phyloP scores from a whole-genome alignment of 371 early-diverging fungal species.

The Rhizomucor pusillus region DNA sequence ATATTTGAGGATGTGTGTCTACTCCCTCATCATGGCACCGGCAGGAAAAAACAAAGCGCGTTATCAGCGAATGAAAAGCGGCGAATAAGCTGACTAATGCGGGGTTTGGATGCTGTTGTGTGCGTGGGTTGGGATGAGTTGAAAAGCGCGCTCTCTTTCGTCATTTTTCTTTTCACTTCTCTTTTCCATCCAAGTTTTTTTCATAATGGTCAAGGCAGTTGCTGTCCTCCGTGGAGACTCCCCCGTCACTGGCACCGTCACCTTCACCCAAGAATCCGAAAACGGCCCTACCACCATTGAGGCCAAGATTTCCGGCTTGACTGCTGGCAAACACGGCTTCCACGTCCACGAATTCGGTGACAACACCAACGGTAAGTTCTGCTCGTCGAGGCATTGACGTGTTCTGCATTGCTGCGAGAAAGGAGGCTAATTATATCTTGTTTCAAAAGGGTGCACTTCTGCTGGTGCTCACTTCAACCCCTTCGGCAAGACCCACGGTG shows the following conservation, averaged over 20 bases:
- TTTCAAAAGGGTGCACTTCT: constrained; percentile 64
- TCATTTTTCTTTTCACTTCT: constrained; percentile 12
- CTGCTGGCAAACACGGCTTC: constrained; percentile 90
- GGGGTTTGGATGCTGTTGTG: too few species aligned
- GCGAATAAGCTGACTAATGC: too few species aligned
- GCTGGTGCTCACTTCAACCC: constrained; percentile 91
- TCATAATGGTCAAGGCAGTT: constrained; percentile 74
- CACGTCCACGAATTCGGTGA: constrained; percentile 87
- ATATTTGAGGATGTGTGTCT: too few species aligned
- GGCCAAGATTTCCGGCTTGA: constrained; percentile 66
- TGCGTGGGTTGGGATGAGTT: too few species aligned
- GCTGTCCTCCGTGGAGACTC: constrained; percentile 65
- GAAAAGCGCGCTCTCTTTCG: constrained; percentile 8
- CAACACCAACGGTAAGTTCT: constrained; percentile 69
- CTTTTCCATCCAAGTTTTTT: constrained; percentile 2
- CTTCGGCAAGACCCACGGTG: constrained; percentile 76
- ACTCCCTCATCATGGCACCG: too few species aligned
- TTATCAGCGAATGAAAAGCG: too few species aligned
- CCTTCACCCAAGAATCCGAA: constrained; percentile 73
- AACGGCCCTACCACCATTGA: constrained; percentile 58
- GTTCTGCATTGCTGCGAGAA: background rate
- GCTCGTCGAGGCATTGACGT: too few species aligned
- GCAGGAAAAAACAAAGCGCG: too few species aligned
- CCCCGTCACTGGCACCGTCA: constrained; percentile 70
- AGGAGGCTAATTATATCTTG: background rate